Evolutionary conservation across 2,329 filamentous ascomycete species (phyloP).

Genomic region (Beauveria brongniartii): DNA sequence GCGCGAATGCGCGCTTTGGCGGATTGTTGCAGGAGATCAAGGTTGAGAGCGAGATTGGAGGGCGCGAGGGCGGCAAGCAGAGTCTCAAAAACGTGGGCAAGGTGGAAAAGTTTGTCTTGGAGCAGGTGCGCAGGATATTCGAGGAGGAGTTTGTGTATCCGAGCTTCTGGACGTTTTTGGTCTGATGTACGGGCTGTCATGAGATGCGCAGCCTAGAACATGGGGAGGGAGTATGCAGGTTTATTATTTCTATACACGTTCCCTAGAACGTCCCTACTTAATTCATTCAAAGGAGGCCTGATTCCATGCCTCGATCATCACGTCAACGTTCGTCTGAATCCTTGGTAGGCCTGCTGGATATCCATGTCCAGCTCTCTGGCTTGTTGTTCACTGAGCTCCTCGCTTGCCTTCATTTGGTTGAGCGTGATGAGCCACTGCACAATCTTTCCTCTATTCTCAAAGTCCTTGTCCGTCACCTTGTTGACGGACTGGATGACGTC

Average conservation of each 20-base stretch:
- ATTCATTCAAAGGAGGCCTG: neutral
- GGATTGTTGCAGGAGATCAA: conserved; percentile 85
- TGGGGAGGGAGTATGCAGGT: no score
- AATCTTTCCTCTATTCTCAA: conserved; percentile 93
- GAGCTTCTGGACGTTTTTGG: conserved; percentile 95
- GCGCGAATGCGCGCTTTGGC: conserved; percentile 41
- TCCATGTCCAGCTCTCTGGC: conserved; percentile 84
- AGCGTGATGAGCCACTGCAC: conserved; percentile 96
- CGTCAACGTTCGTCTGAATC: conserved; percentile 74
- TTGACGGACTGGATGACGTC: conserved; percentile 97
- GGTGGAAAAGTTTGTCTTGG: conserved; percentile 93
- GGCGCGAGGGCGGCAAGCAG: conserved; percentile 84
- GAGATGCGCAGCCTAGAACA: neutral
- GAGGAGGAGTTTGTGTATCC: conserved; percentile 98
- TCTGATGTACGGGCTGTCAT: conserved; percentile 37
- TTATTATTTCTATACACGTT: neutral
- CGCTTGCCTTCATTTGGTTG: conserved; percentile 95
- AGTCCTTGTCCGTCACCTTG: conserved; percentile 90
- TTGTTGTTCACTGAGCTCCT: conserved; percentile 81
- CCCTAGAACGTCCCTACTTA: neutral
- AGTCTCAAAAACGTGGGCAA: conserved; percentile 98
- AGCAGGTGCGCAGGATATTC: conserved; percentile 93
- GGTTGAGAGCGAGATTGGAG: conserved; percentile 95
- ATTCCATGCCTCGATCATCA: conserved; percentile 22
- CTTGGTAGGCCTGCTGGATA: conserved; percentile 88